phyloP scores from a whole-genome alignment of 169 alveolate genomes.

The Cryptosporidium tyzzeri region DNA sequence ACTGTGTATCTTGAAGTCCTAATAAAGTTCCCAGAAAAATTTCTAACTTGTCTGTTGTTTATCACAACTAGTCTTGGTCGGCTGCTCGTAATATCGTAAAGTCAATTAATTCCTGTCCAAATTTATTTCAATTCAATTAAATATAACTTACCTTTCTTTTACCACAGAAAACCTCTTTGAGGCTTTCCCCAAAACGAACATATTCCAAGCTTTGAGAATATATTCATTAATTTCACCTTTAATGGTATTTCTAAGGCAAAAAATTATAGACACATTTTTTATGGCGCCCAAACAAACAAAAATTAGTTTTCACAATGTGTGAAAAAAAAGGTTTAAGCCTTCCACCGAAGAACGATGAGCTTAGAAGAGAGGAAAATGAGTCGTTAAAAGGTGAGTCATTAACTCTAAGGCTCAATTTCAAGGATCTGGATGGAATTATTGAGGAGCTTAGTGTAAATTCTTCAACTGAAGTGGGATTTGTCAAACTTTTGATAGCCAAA shows the following conservation, averaged over 20 bases:
- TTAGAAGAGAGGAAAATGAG: constrained; percentile 64
- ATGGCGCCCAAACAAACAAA: constrained; percentile 22
- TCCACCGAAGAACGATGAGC: constrained; percentile 68
- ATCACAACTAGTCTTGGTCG: constrained; percentile 74
- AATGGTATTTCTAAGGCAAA: background rate
- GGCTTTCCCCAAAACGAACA: constrained; percentile 55
- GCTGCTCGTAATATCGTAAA: constrained; percentile 9
- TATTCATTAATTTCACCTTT: constrained; percentile 26
- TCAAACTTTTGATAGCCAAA: constrained; percentile 78
- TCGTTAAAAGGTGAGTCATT: constrained; percentile 33
- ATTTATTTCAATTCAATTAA: background rate
- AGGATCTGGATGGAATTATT: constrained; percentile 10
- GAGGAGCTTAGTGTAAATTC: constrained; percentile 76
- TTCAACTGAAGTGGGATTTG: constrained; percentile 81
- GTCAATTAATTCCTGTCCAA: background rate
- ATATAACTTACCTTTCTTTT: constrained; percentile 52
- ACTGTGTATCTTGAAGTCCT: constrained; percentile 80
- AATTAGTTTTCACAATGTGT: constrained; percentile 50
- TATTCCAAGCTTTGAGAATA: constrained; percentile 10
- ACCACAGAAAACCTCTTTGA: constrained; percentile 58
- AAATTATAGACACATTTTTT: constrained; percentile 5
- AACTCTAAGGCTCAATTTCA: constrained; percentile 60
- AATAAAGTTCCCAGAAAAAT: constrained; percentile 67
- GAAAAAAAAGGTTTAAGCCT: constrained; percentile 70
- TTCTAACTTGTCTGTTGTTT: constrained; percentile 70